phyloP scores from a whole-genome alignment of 352 stramenopile species.

The Globisporangium splendens region DNA sequence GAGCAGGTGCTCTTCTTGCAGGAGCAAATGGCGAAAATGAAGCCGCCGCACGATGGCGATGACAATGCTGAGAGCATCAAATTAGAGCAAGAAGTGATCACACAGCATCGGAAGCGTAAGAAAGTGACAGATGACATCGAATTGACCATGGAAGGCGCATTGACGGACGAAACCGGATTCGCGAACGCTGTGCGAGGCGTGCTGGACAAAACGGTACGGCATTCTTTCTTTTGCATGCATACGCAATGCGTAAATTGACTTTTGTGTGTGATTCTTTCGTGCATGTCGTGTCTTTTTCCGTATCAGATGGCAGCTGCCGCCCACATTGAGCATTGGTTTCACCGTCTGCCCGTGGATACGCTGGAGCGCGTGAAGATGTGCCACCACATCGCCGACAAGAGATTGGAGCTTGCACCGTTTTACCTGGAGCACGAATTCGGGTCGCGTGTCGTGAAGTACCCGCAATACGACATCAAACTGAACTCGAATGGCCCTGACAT shows the following conservation, averaged over 20 bases:
- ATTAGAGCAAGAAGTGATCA: conserved; percentile 52
- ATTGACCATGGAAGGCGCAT: conserved; percentile 18
- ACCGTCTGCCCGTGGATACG: conserved; percentile 57
- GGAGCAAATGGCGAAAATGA: conserved; percentile 78
- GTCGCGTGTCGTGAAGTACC: conserved; percentile 36
- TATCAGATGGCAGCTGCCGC: conserved; percentile 21
- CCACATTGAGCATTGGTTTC: conserved; percentile 65
- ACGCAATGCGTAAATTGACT: background rate
- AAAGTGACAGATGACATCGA: conserved; percentile 48
- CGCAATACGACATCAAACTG: conserved; percentile 74
- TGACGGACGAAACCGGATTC: conserved; percentile 23
- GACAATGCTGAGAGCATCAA: conserved; percentile 39
- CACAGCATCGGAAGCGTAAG: conserved; percentile 68
- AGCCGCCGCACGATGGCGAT: conserved; percentile 32
- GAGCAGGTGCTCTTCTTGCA: conserved; percentile 75
- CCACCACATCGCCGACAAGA: conserved; percentile 49
- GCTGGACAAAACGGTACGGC: conserved; percentile 18
- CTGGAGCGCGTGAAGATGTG: conserved; percentile 49
- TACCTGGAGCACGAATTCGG: conserved; percentile 56
- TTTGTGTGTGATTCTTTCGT: background rate
- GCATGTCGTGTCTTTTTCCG: conserved; percentile 1
- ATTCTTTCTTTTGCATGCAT: background rate
- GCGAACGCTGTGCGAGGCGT: conserved; percentile 17
- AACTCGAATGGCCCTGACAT: conserved; percentile 78
- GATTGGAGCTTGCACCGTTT: conserved; percentile 45